Evolutionary conservation across 371 early-diverging fungal species (phyloP).

Genomic region (Mucor indicus): DNA sequence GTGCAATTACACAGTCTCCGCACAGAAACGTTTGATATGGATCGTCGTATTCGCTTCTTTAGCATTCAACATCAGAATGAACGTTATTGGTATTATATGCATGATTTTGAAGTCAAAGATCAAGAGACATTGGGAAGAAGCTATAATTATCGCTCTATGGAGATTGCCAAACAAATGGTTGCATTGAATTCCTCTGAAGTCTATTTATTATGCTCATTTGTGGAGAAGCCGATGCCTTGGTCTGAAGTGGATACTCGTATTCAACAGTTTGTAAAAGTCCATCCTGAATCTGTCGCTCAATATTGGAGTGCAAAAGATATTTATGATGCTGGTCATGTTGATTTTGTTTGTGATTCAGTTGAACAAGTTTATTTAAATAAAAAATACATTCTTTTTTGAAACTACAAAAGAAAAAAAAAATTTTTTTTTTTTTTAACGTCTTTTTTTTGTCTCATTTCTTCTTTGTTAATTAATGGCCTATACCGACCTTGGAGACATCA

Average conservation of each 20-base stretch:
- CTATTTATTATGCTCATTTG: neutral
- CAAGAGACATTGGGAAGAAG: neutral
- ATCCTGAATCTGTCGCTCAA: neutral
- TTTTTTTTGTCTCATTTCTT: neutral
- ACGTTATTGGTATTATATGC: conserved; percentile 8
- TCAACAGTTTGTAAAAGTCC: too few species aligned
- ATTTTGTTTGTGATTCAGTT: conserved; percentile 5
- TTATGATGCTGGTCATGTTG: conserved; percentile 11
- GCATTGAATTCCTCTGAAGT: conserved; percentile 2
- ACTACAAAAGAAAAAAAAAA: too few species aligned
- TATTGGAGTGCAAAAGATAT: conserved; percentile 9
- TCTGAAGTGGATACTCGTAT: conserved; percentile 7
- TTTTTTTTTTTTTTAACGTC: too few species aligned
- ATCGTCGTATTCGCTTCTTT: conserved; percentile 17
- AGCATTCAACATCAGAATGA: neutral
- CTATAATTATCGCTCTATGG: neutral
- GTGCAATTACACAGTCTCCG: conserved; percentile 9
- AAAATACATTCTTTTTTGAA: conserved; percentile 1
- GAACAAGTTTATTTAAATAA: conserved; percentile 4
- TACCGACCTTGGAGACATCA: conserved; percentile 59
- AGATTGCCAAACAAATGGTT: neutral
- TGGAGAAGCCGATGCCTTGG: conserved; percentile 12
- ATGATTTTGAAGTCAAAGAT: conserved; percentile 1
- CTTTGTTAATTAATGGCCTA: neutral
- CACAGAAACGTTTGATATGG: conserved; percentile 11